phyloP scores from a whole-genome alignment of 441 rosid species.

The Pelargonium citronellum region DNA sequence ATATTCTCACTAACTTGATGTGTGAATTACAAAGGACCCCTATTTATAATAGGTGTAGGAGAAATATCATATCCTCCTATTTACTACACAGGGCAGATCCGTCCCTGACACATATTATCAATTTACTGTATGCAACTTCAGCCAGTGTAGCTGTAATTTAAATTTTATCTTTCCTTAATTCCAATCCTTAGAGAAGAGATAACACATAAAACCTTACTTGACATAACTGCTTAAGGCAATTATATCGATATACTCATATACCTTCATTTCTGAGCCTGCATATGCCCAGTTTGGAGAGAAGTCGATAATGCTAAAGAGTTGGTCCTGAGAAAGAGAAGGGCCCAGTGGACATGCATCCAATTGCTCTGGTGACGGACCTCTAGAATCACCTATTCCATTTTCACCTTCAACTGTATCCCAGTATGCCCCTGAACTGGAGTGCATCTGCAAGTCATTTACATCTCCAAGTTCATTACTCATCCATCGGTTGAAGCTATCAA shows the following conservation, averaged over 20 bases:
- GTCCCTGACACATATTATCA: conserved; percentile 16
- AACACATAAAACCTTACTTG: conserved; percentile 8
- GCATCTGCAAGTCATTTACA: conserved; percentile 50
- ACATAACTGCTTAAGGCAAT: background rate
- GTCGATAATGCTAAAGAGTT: conserved; percentile 67
- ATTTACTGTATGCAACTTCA: conserved; percentile 1
- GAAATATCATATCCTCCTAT: too few species aligned
- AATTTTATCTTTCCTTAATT: background rate
- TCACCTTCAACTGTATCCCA: conserved; percentile 67
- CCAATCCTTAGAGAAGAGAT: background rate
- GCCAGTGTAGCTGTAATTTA: background rate
- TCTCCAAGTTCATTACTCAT: conserved; percentile 90
- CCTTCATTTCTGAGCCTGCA: conserved; percentile 52
- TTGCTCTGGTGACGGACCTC: conserved; percentile 40
- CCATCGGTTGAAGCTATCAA: conserved; percentile 91
- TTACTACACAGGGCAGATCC: too few species aligned
- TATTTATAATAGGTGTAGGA: too few species aligned
- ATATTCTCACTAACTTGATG: too few species aligned
- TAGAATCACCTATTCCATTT: conserved; percentile 43
- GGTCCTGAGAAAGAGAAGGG: conserved; percentile 72
- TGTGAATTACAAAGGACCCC: too few species aligned
- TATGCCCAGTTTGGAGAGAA: conserved; percentile 76
- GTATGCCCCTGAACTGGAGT: conserved; percentile 47
- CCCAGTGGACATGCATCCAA: conserved; percentile 48
- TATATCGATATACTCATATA: conserved; percentile 22